A percentile compares a stretch with the other conserved stretches of the same genome.
Conservation (phyloP, 208 protist genomes). For the Leishmania major region DNA sequence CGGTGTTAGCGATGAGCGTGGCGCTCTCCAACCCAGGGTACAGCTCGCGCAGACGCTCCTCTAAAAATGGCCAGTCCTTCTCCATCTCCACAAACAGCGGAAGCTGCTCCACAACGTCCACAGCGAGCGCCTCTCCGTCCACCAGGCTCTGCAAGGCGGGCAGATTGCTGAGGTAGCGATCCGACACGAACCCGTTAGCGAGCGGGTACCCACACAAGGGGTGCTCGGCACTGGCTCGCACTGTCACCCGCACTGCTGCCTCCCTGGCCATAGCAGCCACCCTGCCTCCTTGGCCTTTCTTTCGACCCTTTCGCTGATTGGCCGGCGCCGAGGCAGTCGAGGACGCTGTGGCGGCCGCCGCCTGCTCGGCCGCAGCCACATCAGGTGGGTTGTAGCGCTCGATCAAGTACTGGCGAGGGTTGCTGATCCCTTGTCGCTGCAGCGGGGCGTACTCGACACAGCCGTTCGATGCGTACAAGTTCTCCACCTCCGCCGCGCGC, state of each 20-base stretch:
- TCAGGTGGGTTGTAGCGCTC: conserved; percentile 57
- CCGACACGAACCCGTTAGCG: conserved; percentile 60
- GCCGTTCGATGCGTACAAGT: conserved; percentile 80
- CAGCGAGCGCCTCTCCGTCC: conserved; percentile 46
- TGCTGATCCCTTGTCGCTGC: conserved; percentile 50
- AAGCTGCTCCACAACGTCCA: conserved; percentile 52
- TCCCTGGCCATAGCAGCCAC: not conserved
- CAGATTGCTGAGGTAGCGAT: conserved; percentile 57
- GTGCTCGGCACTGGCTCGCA: conserved; percentile 45
- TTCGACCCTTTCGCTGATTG: conserved; percentile 18
- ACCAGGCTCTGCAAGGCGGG: conserved; percentile 53
- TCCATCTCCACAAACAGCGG: conserved; percentile 58
- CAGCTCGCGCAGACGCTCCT: conserved; percentile 50
- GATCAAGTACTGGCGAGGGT: conserved; percentile 65
- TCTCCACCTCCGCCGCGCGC: conserved; percentile 58
- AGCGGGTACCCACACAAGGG: conserved; percentile 68
- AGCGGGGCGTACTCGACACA: conserved; percentile 68
- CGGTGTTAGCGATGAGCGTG: conserved; percentile 38
- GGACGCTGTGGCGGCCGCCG: not conserved
- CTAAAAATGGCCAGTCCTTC: conserved; percentile 46
- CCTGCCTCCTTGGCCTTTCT: conserved; percentile 28
- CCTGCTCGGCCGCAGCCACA: not conserved
- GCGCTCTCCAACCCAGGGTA: conserved; percentile 54
- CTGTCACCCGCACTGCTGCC: conserved; percentile 2
- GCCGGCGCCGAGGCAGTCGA: conserved; percentile 7